These are phyloP conservation scores for Termitomyces sp. DNA, from an alignment of 768 basidiomycete species.

Conservation along the genomic window DNA sequence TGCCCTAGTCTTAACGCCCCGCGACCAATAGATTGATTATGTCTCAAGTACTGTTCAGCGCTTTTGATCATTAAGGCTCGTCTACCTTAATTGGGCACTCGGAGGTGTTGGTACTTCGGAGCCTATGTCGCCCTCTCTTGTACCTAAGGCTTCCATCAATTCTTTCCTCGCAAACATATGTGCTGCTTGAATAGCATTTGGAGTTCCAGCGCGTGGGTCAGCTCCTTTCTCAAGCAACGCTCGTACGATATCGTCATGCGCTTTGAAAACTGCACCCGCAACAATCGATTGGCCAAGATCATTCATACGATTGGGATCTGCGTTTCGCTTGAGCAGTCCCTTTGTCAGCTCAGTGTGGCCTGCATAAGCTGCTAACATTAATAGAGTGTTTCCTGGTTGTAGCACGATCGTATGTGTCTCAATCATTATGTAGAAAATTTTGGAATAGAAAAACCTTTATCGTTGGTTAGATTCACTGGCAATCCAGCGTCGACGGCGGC, in stretches of 20 bases:
- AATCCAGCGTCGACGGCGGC: constrained; percentile 66
- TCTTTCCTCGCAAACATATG: constrained; percentile 63
- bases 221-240: constrained; percentile 52
- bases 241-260: constrained; percentile 58
- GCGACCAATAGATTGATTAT: not conserved
- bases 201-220: constrained; percentile 61
- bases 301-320: constrained; percentile 67
- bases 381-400: constrained; percentile 62
- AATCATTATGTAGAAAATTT: not conserved
- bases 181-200: constrained; percentile 66
- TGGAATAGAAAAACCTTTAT: constrained; percentile 44
- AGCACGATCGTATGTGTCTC: not conserved
- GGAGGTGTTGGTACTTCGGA: constrained; percentile 32
- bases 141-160: constrained; percentile 53
- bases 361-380: constrained; percentile 77
- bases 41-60: not conserved
- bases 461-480: constrained; percentile 69
- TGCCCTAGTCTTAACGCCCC: not conserved
- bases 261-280: constrained; percentile 78
- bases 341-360: constrained; percentile 55
- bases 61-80: not conserved
- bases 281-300: constrained; percentile 71
- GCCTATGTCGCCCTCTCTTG: constrained; percentile 51
- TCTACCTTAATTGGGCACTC: constrained; percentile 6
- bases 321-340: constrained; percentile 51